Conservation (phyloP, 768 basidiomycete genomes). For the Floccularia luteovirens region DNA sequence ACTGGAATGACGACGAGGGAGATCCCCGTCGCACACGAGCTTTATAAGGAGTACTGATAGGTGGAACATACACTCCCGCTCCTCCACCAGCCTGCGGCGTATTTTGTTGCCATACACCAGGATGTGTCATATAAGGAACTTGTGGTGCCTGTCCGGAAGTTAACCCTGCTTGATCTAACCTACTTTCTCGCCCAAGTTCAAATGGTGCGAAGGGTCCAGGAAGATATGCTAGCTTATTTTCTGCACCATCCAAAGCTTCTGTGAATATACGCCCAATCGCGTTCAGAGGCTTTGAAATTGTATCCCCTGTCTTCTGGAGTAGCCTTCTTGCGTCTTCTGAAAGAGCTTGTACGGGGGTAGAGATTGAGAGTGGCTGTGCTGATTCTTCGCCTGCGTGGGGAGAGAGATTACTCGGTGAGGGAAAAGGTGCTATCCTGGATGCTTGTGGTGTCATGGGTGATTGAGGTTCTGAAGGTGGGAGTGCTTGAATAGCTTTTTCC, state of each 20-base stretch:
- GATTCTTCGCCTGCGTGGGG: slow-evolving; percentile 84
- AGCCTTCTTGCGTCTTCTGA: slow-evolving; percentile 74
- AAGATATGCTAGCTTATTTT: slow-evolving; percentile 55
- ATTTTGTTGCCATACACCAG: slow-evolving; percentile 18
- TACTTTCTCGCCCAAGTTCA: slow-evolving; percentile 49
- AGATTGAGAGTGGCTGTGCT: slow-evolving; percentile 68
- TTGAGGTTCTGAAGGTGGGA: slow-evolving; percentile 35
- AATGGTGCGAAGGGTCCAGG: slow-evolving; percentile 68
- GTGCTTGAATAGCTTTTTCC: slow-evolving; percentile 41
- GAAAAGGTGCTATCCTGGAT: slow-evolving; percentile 13
- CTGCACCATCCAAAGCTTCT: slow-evolving; percentile 70
- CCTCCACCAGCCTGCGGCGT: slow-evolving; percentile 1
- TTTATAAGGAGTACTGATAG: slow-evolving; percentile 66
- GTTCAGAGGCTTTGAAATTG: slow-evolving; percentile 83
- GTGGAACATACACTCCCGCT: slow-evolving; percentile 22
- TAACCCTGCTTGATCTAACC: slow-evolving; percentile 16
- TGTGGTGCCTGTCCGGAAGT: slow-evolving; percentile 13
- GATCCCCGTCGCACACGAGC: slow-evolving; percentile 54
- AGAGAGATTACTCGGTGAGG: slow-evolving; percentile 16
- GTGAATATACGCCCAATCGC: slow-evolving; percentile 86
- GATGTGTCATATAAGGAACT: slow-evolving; percentile 31
- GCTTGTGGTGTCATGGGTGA: slow-evolving; percentile 24
- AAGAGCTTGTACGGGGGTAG: slow-evolving; percentile 40
- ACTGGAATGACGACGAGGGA: slow-evolving; percentile 20
- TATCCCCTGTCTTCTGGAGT: slow-evolving; percentile 86